Base-by-base conservation (phyloP, 1,284 basidiomycete genomes). In the Singerocomus inundabilis region DNA sequence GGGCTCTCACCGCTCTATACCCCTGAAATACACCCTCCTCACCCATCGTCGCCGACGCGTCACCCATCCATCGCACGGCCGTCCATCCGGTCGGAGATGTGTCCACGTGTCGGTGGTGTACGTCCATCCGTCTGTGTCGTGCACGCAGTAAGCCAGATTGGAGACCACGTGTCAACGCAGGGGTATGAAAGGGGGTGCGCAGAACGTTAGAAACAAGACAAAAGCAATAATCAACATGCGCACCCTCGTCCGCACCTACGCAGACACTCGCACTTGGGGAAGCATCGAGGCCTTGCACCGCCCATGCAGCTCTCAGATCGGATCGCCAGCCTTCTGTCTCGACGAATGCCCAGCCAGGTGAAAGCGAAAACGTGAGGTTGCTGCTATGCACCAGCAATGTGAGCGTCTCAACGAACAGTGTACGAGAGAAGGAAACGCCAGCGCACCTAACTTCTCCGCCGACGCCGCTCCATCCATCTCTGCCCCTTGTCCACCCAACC, bases 301-400 rank as follows among this genome's bases (percentile, higher is more conserved):
- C 72, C 86, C 86, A 88, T 8, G 28, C 44, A 1, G 76, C 84
- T 33, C 72, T 70, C 11, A 82, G 55, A 66, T 90, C 87, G 15
- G 80, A 74, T 49, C 83, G 72, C 88, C 88, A 90, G 53, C 84
- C 80, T 57, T 91, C 87, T 0, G 84, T 84, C 54, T 81, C 76
- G 6, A 90, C 79, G 4, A 44, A 45, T 5, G 21, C 18, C 28
- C 40, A 44, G 7, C 40, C 44, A 10, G 28, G 26, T 7, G 79
- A 77, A 25, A 91, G 78, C 5, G 82, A 79, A 55, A 90, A 89
- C 10, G 84, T 88, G 51, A 89, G 74, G 72, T 86, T 87, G 67
- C 85, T 89, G 71, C 84, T 88, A 51, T 40, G 48, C 59, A 31
- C 41, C 36, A 29, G 3, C 1, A 18, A 35, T 12, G 26, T 58